Base-by-base conservation (phyloP, 495 filamentous ascomycete genomes). In the Podospora didyma region DNA sequence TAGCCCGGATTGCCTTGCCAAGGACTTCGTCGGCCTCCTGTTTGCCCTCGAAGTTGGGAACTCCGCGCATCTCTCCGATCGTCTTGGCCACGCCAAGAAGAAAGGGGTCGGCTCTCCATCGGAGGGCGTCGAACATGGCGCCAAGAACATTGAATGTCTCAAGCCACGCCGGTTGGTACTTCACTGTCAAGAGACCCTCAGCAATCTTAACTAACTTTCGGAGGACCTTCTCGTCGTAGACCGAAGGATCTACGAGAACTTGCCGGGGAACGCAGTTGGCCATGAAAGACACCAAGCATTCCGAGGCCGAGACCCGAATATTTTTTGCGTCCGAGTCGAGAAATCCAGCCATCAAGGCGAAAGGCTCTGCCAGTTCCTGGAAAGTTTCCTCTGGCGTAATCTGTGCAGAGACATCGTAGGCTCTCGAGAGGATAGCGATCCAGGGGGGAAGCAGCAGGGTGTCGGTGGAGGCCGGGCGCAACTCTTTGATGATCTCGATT, bases 351-450 rank as follows among this genome's bases (percentile, higher is more conserved):
- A 97, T 79, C 75, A 87, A 76, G 28, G 78, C 77, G 70, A 96
- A 96, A 7, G 96, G 73, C 19, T 84, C 85, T 0, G 93, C 90
- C 12, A 98, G 72, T 63, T 92, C 92, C 57, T 85, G 82, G 66
- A 97, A 96, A 0, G 93, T 96, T 31, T 92, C 89, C 54, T 92
- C 86, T 7, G 90, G 85, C 23, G 83, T 80, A 51, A 96, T 84
- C 65, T 96, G 90, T 2, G 90, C 86, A 16, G 89, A 90, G 6
- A 97, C 91, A 70, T 97, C 92, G 69, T 96, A 96, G 2, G 90
- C 95, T 70, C 94, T 80, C 11, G 93, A 96, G 14, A 97, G 70
- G 39, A 98, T 92, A 3, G 92, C 94, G 59, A 97, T 90, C 94
- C 94, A 98, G 1, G 94, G 89, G 0, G 94, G 94, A 0, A 97